These are phyloP conservation scores for Zea mays DNA, from an alignment of 176 grass and related monocot species.

Conservation along the genomic window Zm-B73-REFERENCE-NAM-5.0 NC_050105.1:85898001-85898500, in stretches of 20 bases:
- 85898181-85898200: not conserved
- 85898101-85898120: slow-evolving; percentile 24
- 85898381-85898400: not conserved
- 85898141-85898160: not conserved
- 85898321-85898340: not conserved
- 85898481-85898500: not conserved
- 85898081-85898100: slow-evolving; percentile 91
- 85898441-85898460: too few species aligned
- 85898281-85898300: not conserved
- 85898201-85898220: not conserved
- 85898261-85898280: not conserved
- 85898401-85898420: not conserved
- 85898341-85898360: not conserved
- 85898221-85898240: not conserved
- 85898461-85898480: too few species aligned
- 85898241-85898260: not conserved
- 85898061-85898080: slow-evolving; percentile 96
- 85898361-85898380: not conserved
- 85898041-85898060: slow-evolving; percentile 95
- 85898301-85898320: not conserved
- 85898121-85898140: not conserved
- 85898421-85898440: not conserved
- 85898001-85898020: slow-evolving; percentile 73
- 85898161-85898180: not conserved
- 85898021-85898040: slow-evolving; percentile 77